Evolutionary conservation across 2,329 filamentous ascomycete genomes (phyloP).

Genomic region (Arthroderma sp.): DNA sequence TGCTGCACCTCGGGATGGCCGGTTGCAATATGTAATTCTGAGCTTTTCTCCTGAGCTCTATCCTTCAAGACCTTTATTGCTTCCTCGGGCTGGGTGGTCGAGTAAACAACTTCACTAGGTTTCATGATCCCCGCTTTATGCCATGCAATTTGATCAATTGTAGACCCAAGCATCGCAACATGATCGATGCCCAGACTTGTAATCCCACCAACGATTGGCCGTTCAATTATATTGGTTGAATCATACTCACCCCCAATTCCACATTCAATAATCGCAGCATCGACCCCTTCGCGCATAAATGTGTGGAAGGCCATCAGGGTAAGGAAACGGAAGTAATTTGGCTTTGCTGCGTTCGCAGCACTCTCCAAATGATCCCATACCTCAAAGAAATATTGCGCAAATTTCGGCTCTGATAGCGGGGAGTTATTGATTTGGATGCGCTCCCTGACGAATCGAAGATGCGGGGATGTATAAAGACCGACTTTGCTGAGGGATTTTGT

Average conservation of each 20-base stretch:
- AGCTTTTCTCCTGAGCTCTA: constrained; percentile 39
- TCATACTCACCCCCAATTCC: constrained; percentile 92
- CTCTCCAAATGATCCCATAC: constrained; percentile 59
- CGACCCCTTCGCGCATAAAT: constrained; percentile 63
- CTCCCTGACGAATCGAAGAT: constrained; percentile 71
- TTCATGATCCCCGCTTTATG: constrained; percentile 88
- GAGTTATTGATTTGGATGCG: constrained; percentile 67
- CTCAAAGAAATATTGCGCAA: constrained; percentile 69
- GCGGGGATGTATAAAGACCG: constrained; percentile 75
- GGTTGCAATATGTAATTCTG: constrained; percentile 35
- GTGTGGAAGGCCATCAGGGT: constrained; percentile 79
- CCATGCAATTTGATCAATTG: constrained; percentile 75
- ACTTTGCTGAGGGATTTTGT: constrained; percentile 38
- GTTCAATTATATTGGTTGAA: constrained; percentile 69
- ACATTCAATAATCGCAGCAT: constrained; percentile 74
- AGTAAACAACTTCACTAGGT: constrained; percentile 47
- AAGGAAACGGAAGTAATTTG: constrained; percentile 83
- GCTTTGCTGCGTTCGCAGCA: constrained; percentile 50
- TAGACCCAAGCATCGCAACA: constrained; percentile 63
- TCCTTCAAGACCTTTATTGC: constrained; percentile 45
- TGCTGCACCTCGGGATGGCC: constrained; percentile 34
- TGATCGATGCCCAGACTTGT: constrained; percentile 79
- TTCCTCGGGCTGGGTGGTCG: constrained; percentile 42
- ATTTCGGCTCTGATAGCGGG: constrained; percentile 54
- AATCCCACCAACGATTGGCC: constrained; percentile 58